Conservation (phyloP, 2,329 filamentous ascomycete genomes). For the Cladosporium velox region DNA sequence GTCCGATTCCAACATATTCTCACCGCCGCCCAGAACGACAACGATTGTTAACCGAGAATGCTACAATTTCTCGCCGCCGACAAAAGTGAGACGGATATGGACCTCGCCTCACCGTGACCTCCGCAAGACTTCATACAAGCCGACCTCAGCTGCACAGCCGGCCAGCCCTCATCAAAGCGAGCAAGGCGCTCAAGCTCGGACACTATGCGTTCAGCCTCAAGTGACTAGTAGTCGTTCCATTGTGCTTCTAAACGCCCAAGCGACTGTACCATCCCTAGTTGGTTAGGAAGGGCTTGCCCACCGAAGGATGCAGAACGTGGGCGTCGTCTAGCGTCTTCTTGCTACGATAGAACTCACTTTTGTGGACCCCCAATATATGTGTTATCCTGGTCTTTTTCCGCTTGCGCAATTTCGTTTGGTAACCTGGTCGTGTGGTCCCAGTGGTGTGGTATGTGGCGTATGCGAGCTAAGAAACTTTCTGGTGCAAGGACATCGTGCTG, state of each 20-base stretch:
- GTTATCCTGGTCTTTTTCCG: no score
- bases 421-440: no score
- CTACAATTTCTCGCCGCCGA: no score
- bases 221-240: background rate
- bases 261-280: background rate
- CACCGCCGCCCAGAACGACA: no score
- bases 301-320: background rate
- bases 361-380: no score
- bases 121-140: background rate
- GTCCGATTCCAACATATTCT: no score
- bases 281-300: background rate
- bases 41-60: no score
- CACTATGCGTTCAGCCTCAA: background rate
- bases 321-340: background rate
- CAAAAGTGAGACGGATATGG: no score
- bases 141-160: background rate
- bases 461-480: no score
- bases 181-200: background rate
- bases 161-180: background rate
- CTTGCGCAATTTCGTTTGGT: background rate
- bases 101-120: background rate
- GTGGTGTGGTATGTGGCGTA: no score
- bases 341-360: background rate
- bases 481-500: no score
- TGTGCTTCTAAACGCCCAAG: background rate